Percentiles rank a stretch among this genome's conserved stretches.
These are phyloP conservation scores for Tritrichomonas foetus DNA, from an alignment of 208 protist species.

Conservation along the genomic window DNA sequence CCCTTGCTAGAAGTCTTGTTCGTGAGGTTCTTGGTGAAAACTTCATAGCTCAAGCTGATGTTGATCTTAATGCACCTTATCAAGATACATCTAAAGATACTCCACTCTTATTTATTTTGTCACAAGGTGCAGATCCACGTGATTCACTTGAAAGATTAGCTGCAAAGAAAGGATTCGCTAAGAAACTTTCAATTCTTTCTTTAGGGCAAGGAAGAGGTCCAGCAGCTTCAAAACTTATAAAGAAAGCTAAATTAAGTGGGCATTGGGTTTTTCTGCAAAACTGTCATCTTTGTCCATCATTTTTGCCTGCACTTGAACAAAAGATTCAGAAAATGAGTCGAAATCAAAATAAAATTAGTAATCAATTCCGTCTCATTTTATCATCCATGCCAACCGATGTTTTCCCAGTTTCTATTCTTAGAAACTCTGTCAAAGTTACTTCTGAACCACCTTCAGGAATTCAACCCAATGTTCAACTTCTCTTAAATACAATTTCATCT, in stretches of 20 bases:
- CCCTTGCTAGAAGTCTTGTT: neutral
- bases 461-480: slow-evolving; percentile 67
- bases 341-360: slow-evolving; percentile 58
- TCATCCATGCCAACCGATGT: slow-evolving; percentile 84
- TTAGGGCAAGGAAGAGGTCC: slow-evolving; percentile 87
- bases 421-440: slow-evolving; percentile 90
- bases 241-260: slow-evolving; percentile 68
- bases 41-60: slow-evolving; percentile 52
- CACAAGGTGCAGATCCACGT: slow-evolving; percentile 86
- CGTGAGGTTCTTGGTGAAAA: slow-evolving; percentile 45
- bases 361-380: slow-evolving; percentile 89
- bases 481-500: slow-evolving; percentile 79
- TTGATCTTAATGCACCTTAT: slow-evolving; percentile 55
- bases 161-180: slow-evolving; percentile 59
- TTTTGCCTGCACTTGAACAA: slow-evolving; percentile 75
- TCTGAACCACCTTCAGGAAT: slow-evolving; percentile 85
- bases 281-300: slow-evolving; percentile 82
- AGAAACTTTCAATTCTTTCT: slow-evolving; percentile 71
- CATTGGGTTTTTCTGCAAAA: slow-evolving; percentile 89
- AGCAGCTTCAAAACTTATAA: slow-evolving; percentile 81
- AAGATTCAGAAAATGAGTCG: slow-evolving; percentile 70
- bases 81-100: slow-evolving; percentile 52
- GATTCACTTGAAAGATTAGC: slow-evolving; percentile 77
- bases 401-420: slow-evolving; percentile 91
- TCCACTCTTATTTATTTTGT: slow-evolving; percentile 92